Percentiles rank a stretch among this genome's conserved stretches.
Conservation (phyloP, 352 stramenopile genomes). For the Globisporangium viniferum region DNA sequence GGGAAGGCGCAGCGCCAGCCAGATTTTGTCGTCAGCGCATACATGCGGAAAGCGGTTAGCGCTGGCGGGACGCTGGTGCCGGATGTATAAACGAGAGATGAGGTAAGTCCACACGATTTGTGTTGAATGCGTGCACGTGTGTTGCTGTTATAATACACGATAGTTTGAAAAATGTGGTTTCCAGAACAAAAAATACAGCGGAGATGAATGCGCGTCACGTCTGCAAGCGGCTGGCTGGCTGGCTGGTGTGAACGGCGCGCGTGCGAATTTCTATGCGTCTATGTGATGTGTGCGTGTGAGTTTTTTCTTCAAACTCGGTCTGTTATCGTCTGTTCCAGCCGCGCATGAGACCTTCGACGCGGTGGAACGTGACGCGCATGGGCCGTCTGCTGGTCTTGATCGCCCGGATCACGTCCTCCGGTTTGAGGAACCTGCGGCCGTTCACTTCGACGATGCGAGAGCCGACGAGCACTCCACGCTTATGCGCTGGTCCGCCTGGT, state of each 20-base stretch:
- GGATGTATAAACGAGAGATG: slow-evolving; percentile 30
- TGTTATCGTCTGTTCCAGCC: slow-evolving; percentile 37
- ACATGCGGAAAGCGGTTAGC: slow-evolving; percentile 18
- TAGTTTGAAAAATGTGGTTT: not conserved
- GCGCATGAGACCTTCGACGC: slow-evolving; percentile 76
- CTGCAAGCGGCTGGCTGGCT: not conserved
- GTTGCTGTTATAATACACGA: not conserved
- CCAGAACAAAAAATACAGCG: not conserved
- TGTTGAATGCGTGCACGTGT: not conserved
- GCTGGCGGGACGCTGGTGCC: slow-evolving; percentile 18
- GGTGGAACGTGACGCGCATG: slow-evolving; percentile 64
- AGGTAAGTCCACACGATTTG: not conserved
- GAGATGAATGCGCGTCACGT: not conserved
- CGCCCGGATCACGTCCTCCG: slow-evolving; percentile 41
- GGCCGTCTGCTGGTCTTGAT: slow-evolving; percentile 57
- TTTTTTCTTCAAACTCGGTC: not conserved
- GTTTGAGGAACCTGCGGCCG: slow-evolving; percentile 42
- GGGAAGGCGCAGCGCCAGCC: slow-evolving; percentile 11
- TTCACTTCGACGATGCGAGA: slow-evolving; percentile 70
- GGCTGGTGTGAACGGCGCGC: not conserved
- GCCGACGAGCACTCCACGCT: slow-evolving; percentile 59
- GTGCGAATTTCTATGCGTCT: slow-evolving; percentile 6
- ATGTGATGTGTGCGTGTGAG: not conserved
- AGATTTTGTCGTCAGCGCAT: slow-evolving; percentile 64
- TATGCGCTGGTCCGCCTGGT: slow-evolving; percentile 45